A percentile compares a stretch with the other conserved stretches of the same genome.
phyloP scores from a whole-genome alignment of 2,329 filamentous ascomycete species.

The Arthroderma uncinatum region DNA sequence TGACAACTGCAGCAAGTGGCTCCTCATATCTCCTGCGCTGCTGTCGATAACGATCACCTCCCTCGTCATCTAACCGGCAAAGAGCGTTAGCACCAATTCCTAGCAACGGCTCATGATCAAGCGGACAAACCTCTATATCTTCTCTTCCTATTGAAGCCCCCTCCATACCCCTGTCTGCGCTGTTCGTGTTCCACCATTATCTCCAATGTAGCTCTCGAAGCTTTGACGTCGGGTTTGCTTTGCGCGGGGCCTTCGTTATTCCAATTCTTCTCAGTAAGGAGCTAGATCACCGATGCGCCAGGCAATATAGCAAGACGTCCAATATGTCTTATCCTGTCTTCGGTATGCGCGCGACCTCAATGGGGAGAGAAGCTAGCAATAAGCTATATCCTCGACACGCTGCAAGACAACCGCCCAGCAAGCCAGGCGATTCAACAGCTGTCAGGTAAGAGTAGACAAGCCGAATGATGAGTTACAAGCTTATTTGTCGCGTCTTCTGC shows the following conservation, averaged over 20 bases:
- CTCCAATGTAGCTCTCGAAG: not conserved
- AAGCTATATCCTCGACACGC: not conserved
- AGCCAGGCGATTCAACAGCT: not conserved
- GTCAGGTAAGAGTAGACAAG: not conserved
- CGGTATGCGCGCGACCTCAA: not conserved
- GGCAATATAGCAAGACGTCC: not conserved
- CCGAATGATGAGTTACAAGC: not conserved
- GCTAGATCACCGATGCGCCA: not conserved
- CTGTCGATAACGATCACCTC: constrained; percentile 56
- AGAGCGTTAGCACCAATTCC: not conserved
- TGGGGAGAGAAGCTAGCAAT: not conserved
- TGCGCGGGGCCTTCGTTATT: not conserved
- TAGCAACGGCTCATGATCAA: not conserved
- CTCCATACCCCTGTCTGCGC: constrained; percentile 37
- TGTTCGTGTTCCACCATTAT: constrained; percentile 47
- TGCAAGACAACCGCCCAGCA: not conserved
- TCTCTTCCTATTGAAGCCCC: constrained; percentile 56
- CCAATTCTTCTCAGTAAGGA: not conserved
- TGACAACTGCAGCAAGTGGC: constrained; percentile 58
- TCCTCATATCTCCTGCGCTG: constrained; percentile 65
- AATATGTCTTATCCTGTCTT: not conserved
- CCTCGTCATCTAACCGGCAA: constrained; percentile 56
- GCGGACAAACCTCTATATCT: constrained; percentile 59
- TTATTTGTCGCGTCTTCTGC: not conserved
- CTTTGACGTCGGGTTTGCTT: not conserved